Evolutionary conservation across 306 rosid species (phyloP).

Genomic region (Sophora flavescens): DNA sequence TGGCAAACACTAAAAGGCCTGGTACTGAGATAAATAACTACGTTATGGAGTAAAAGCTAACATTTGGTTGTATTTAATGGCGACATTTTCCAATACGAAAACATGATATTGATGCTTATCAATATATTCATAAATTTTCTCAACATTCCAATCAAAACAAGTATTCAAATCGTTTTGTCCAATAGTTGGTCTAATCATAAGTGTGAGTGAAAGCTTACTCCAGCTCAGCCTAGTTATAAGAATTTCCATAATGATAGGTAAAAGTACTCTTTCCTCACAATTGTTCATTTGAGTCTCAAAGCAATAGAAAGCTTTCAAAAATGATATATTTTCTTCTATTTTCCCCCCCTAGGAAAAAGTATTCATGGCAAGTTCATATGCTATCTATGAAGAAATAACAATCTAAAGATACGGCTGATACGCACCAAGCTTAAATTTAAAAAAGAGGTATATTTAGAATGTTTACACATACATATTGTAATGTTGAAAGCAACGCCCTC

Average conservation of each 20-base stretch:
- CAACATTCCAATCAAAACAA: constrained; percentile 13
- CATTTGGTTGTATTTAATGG: constrained; percentile 10
- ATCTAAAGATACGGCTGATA: constrained; percentile 27
- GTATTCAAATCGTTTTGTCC: constrained; percentile 4
- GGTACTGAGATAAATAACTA: constrained; percentile 21
- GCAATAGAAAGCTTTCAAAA: background rate
- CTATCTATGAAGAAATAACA: constrained; percentile 32
- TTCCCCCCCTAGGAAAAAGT: background rate
- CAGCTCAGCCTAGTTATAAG: constrained; percentile 22
- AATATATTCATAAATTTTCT: constrained; percentile 15
- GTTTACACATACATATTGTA: constrained; percentile 80
- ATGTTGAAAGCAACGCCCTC: constrained; percentile 94
- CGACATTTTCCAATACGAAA: constrained; percentile 2
- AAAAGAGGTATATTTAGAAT: constrained; percentile 24
- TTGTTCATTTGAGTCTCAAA: background rate
- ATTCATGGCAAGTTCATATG: constrained; percentile 18
- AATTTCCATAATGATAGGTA: background rate
- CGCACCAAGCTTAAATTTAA: constrained; percentile 27
- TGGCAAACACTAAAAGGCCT: constrained; percentile 11
- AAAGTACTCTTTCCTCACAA: background rate
- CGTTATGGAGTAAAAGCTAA: background rate
- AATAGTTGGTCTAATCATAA: background rate
- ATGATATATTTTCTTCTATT: background rate
- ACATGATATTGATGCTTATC: constrained; percentile 22
- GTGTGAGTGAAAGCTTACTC: background rate